Evolutionary conservation across 2,329 filamentous ascomycete species (phyloP), one percentile per base, ranked within the genome.

Genomic region (Hypoxylon sp.): DNA sequence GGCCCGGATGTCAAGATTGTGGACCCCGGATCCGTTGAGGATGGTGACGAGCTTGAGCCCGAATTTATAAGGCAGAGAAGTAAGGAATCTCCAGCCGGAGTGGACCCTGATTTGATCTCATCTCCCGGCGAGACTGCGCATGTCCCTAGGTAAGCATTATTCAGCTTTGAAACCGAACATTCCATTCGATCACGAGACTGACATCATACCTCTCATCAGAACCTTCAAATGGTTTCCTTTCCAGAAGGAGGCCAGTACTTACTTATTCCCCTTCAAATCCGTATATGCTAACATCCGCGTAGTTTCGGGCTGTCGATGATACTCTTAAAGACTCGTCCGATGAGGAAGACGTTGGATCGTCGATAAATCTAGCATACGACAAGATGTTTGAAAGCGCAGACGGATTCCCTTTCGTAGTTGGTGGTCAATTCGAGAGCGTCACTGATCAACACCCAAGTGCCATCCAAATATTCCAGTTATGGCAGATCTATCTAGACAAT

Each of bases 401-500:
- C 72, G 85, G 85, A 55, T 89, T 90, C 64, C 87, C 87, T 2
- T 88, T 90, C 72, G 79, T 87, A 31, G 80, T 88, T 14, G 85
- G 86, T 29, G 84, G 83, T 29, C 76, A 80, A 9, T 76, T 76
- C 14, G 75, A 79, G 17, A 80, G 80, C 52, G 80, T 88, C 53
- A 83, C 84, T 3, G 80, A 81, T 53, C 77, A 81, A 14, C 87
- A 89, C 69, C 88, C 88, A 9, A 76, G 84, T 1, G 81, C 85
- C 24, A 85, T 89, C 19, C 87, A 89, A 64, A 89, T 90, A 59
- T 86, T 90, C 66, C 85, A 88, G 71, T 81, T 91, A 17, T 93
- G 91, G 90, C 90, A 92, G 77, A 84, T 88, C 14, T 93, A 91
- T 74, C 84, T 92, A 46, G 86, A 89, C 69, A 92, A 92, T 73